phyloP scores from a whole-genome alignment of 73 alveolate genomes.

The Paramecium pentaurelia region DNA sequence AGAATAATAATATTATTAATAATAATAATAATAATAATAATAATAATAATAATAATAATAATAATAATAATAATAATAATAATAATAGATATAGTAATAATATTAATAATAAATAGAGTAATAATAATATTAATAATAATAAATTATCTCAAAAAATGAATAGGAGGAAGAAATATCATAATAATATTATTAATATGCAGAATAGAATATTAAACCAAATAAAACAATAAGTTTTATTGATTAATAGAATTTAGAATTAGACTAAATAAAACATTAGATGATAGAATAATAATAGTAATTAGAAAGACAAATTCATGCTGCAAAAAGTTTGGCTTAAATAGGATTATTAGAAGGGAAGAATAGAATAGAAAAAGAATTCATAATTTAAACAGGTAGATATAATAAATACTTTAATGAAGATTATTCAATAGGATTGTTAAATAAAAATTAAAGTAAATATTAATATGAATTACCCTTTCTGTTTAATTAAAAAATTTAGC shows the following conservation, averaged over 20 bases:
- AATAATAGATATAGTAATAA: no score
- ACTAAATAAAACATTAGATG: not conserved
- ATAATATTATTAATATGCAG: not conserved
- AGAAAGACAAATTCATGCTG: not conserved
- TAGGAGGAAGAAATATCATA: not conserved
- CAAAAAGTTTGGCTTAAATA: not conserved
- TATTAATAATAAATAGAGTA: not conserved
- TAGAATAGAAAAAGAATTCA: not conserved
- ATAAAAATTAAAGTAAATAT: not conserved
- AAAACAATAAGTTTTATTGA: not conserved
- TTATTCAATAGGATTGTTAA: not conserved
- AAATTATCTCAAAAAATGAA: not conserved
- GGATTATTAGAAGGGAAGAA: not conserved
- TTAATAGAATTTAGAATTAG: not conserved
- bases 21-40: not conserved
- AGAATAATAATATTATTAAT: not conserved
- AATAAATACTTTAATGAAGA: not conserved
- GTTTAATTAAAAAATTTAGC: not conserved
- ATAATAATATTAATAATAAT: not conserved
- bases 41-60: not conserved
- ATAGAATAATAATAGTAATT: not conserved
- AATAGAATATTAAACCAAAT: not conserved
- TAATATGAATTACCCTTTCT: not conserved
- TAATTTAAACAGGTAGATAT: not conserved
- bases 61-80: not conserved